Conservation (phyloP, 208 protist genomes). For the Leishmania gerbilli region DNA sequence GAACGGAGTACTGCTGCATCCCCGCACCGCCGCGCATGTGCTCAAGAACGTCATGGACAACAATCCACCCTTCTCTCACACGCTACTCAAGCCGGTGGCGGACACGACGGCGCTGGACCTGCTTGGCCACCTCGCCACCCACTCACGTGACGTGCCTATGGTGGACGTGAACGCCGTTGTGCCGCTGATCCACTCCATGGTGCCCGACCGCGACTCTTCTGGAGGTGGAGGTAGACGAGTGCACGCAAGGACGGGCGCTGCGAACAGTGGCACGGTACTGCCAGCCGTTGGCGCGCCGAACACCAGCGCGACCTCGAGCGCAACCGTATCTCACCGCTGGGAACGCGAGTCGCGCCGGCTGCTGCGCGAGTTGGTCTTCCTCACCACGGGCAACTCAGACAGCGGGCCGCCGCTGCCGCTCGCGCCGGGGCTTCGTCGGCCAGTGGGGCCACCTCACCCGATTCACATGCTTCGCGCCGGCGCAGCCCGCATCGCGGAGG, state of each 20-base stretch:
- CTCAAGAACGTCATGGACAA: conserved; percentile 79
- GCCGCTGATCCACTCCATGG: conserved; percentile 47
- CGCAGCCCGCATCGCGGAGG: conserved; percentile 35
- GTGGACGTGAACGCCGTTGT: conserved; percentile 82
- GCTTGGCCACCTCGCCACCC: conserved; percentile 23
- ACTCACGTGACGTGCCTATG: conserved; percentile 51
- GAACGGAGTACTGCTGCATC: conserved; percentile 79
- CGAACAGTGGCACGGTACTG: background rate
- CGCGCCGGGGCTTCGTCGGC: conserved; percentile 30
- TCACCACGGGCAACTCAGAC: conserved; percentile 45
- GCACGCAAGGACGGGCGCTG: background rate
- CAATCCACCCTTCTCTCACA: conserved; percentile 63
- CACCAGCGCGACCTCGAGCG: background rate
- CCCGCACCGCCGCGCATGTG: conserved; percentile 45
- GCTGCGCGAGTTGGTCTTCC: conserved; percentile 51
- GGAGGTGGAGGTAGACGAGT: background rate
- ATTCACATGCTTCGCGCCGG: conserved; percentile 47
- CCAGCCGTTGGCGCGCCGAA: background rate
- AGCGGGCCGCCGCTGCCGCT: conserved; percentile 20
- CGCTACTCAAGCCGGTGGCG: conserved; percentile 68
- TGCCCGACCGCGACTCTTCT: background rate
- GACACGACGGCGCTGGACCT: conserved; percentile 66
- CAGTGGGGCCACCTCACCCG: conserved; percentile 45
- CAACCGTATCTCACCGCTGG: conserved; percentile 20
- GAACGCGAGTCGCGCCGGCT: conserved; percentile 51